These are phyloP conservation scores for Alternaria angustiovoidea DNA, from an alignment of 2,329 filamentous ascomycete genomes.

Conservation along the genomic window DNA sequence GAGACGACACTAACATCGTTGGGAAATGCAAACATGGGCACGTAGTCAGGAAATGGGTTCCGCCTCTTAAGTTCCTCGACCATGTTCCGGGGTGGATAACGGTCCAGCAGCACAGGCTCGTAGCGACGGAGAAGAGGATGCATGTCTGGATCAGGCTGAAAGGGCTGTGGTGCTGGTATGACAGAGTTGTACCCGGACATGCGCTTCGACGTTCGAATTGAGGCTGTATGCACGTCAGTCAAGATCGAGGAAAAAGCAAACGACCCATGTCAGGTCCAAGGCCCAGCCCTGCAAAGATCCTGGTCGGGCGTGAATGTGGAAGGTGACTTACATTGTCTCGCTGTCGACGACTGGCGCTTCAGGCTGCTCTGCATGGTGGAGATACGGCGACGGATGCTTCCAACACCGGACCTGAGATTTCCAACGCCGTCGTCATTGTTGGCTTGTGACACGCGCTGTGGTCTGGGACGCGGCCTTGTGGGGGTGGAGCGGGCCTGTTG, in stretches of 20 bases:
- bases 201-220: slow-evolving; percentile 82
- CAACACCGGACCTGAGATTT: slow-evolving; percentile 69
- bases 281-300: background rate
- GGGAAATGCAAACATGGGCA: slow-evolving; percentile 99
- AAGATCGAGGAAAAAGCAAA: slow-evolving; percentile 30
- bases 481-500: slow-evolving; percentile 57
- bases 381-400: slow-evolving; percentile 90
- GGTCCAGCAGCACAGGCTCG: slow-evolving; percentile 93
- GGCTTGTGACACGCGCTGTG: slow-evolving; percentile 74
- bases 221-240: slow-evolving; percentile 56
- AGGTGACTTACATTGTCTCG: slow-evolving; percentile 72
- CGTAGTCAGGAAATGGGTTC: slow-evolving; percentile 92
- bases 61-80: slow-evolving; percentile 80
- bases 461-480: slow-evolving; percentile 75
- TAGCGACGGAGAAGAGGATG: slow-evolving; percentile 93
- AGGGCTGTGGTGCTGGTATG: slow-evolving; percentile 89
- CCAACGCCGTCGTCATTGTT: slow-evolving; percentile 61
- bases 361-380: slow-evolving; percentile 92
- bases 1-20: slow-evolving; percentile 98
- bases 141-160: slow-evolving; percentile 90
- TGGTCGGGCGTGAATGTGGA: background rate
- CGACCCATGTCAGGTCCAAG: slow-evolving; percentile 18
- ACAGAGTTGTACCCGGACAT: slow-evolving; percentile 98
- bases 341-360: slow-evolving; percentile 81
- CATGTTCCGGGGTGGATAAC: slow-evolving; percentile 86